These are phyloP conservation scores for Zopfia rhizophila DNA, from an alignment of 2,329 filamentous ascomycete genomes.

Conservation along the genomic window DNA sequence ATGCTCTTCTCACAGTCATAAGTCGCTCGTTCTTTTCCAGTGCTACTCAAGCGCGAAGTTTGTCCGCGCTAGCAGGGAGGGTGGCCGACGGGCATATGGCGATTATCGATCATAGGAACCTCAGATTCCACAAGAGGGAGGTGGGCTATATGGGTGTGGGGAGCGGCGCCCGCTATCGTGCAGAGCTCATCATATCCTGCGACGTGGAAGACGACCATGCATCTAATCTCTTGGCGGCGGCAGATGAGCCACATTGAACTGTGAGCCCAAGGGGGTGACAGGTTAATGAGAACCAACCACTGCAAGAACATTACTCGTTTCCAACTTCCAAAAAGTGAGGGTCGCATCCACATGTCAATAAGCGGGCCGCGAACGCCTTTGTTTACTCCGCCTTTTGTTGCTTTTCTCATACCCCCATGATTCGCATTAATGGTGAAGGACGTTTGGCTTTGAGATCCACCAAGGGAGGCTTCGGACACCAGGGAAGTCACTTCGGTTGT, in stretches of 20 bases:
- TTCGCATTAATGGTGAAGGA: background rate
- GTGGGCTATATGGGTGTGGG: slow-evolving; percentile 12
- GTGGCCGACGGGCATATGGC: slow-evolving; percentile 25
- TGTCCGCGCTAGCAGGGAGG: too few species aligned
- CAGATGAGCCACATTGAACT: slow-evolving; percentile 15
- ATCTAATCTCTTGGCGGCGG: slow-evolving; percentile 15
- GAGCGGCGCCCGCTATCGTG: slow-evolving; percentile 22
- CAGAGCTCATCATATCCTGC: slow-evolving; percentile 14
- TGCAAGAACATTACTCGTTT: too few species aligned
- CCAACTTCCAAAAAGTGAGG: too few species aligned
- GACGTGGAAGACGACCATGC: slow-evolving; percentile 6
- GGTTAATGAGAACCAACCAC: too few species aligned
- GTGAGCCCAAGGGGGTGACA: background rate
- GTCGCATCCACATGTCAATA: too few species aligned
- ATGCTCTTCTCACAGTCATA: too few species aligned
- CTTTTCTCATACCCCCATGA: too few species aligned
- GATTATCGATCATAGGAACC: slow-evolving; percentile 13
- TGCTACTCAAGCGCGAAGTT: too few species aligned
- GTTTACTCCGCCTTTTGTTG: too few species aligned
- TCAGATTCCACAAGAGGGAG: slow-evolving; percentile 11
- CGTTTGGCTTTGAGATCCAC: slow-evolving; percentile 4
- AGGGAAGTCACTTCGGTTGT: slow-evolving; percentile 1
- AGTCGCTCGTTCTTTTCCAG: too few species aligned
- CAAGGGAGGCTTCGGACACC: background rate
- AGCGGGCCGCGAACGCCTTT: too few species aligned